These are phyloP conservation scores for Lodderomyces elongisporus DNA, from an alignment of 1,139 yeast genomes.

Conservation along the genomic window DNA sequence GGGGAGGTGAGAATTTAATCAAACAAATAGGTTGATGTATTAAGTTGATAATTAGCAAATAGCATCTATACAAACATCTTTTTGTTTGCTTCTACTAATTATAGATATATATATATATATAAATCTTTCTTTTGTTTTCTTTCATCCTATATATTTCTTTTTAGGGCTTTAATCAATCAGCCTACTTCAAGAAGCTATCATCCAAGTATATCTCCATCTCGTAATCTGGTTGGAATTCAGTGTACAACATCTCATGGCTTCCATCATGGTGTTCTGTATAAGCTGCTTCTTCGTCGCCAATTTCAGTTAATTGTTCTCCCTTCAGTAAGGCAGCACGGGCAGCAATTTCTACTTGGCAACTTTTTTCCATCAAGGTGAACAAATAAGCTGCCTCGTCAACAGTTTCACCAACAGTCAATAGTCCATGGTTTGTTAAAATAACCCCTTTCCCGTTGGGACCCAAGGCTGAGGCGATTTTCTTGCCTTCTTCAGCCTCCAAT, in stretches of 20 bases:
- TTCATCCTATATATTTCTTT: too few species aligned
- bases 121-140: too few species aligned
- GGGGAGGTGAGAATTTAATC: too few species aligned
- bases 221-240: slow-evolving; percentile 63
- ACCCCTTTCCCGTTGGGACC: slow-evolving; percentile 55
- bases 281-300: slow-evolving; percentile 65
- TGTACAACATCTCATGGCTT: slow-evolving; percentile 64
- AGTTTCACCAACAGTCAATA: slow-evolving; percentile 69
- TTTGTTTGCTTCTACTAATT: too few species aligned
- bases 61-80: too few species aligned
- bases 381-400: slow-evolving; percentile 82
- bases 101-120: too few species aligned
- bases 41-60: too few species aligned
- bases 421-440: slow-evolving; percentile 74
- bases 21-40: too few species aligned
- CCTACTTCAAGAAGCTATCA: slow-evolving; percentile 14
- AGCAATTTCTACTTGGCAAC: slow-evolving; percentile 66
- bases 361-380: slow-evolving; percentile 61
- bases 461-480: slow-evolving; percentile 58
- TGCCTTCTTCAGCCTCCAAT: slow-evolving; percentile 67
- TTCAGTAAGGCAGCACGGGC: slow-evolving; percentile 58
- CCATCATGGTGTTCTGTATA: slow-evolving; percentile 58
- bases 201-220: slow-evolving; percentile 32
- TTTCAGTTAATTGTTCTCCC: slow-evolving; percentile 25
- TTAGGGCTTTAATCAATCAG: too few species aligned